Percentiles rank a stretch among this genome's conserved stretches.
phyloP scores from a whole-genome alignment of 2,329 filamentous ascomycete genomes.

The Aureobasidium uvarum region DNA sequence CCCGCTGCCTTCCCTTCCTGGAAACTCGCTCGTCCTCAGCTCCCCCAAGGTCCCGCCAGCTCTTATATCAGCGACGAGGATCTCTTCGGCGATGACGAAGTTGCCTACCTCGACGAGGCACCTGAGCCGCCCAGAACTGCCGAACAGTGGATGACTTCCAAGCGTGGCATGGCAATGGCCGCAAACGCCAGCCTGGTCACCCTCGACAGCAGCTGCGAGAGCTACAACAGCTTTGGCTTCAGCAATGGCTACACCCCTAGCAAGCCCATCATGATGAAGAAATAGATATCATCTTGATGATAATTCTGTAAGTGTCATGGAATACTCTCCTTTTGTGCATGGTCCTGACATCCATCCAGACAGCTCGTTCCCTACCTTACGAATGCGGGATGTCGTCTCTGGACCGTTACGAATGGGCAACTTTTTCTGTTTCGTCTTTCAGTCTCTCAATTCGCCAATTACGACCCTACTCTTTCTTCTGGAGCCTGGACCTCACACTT shows the following conservation, averaged over 20 bases:
- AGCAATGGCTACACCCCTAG: conserved; percentile 21
- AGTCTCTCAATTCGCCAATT: conserved; percentile 8
- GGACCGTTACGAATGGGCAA: conserved; percentile 1
- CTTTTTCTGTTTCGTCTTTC: conserved; percentile 8
- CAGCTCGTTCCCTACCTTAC: not conserved
- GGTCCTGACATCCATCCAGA: conserved; percentile 3
- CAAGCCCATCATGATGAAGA: conserved; percentile 27
- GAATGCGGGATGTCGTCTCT: conserved; percentile 9
- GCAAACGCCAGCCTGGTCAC: conserved; percentile 25
- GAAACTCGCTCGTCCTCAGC: conserved; percentile 28
- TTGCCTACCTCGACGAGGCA: conserved; percentile 37
- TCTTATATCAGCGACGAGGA: conserved; percentile 42
- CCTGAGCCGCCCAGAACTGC: conserved; percentile 39
- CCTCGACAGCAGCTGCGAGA: conserved; percentile 28
- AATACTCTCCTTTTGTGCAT: not conserved
- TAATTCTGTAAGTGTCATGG: not conserved
- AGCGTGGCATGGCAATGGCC: conserved; percentile 31
- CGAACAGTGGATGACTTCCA: conserved; percentile 34
- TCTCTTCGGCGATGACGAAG: conserved; percentile 37
- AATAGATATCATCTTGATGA: conserved; percentile 11
- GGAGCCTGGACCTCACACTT: conserved; percentile 5
- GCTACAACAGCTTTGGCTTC: conserved; percentile 23
- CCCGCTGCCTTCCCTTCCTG: conserved; percentile 30
- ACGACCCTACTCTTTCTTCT: conserved; percentile 22
- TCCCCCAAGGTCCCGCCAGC: conserved; percentile 31